Base-by-base conservation (phyloP, 2,329 filamentous ascomycete species). In the Neonectria hederae region DNA sequence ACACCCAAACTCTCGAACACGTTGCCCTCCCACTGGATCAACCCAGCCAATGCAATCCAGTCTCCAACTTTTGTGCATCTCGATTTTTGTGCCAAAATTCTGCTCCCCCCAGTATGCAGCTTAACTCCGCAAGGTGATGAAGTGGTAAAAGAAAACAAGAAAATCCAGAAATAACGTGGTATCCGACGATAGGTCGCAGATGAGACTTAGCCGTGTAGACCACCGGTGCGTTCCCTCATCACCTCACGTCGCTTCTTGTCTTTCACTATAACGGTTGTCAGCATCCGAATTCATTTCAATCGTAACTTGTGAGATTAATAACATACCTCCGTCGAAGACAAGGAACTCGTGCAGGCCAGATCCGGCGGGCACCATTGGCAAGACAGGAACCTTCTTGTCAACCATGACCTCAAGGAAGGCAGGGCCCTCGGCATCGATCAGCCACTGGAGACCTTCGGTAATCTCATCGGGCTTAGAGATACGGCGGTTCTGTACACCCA, bases 291-390 rank as follows among this genome's bases (percentile, higher is more conserved):
- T 5, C 30, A 9, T 54, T 14, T 3, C 19, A 1, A 11, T 35
- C 35, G 13, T 1, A 9, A 8, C 13, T 22, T 21, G 4, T 14
- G 11, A 5, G 14, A 22, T 30, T 22, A 32, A 32, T 35, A 63
- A 71, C 77, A 70, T 72, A 77, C 77, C 77, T 65, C 69, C 72
- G 43, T 80, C 78, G 51, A 70, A 70, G 24, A 74, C 69, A 43
- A 98, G 85, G 82, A 98, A 97, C 80, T 98, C 96, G 77, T 98
- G 93, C 74, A 99, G 85, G 64, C 86, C 95, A 66, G 87, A 90
- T 40, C 96, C 96, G 42, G 89, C 90, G 4, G 95, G 95, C 51
- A 99, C 96, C 96, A 98, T 98, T 40, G 96, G 96, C 75, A 98
- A 83, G n/a, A 99, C 95, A 51, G 95, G 95, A 26, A 96, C 91